These are phyloP conservation scores for Yamadazyma atlantica DNA, from an alignment of 1,139 yeast genomes.

Conservation along the genomic window DNA sequence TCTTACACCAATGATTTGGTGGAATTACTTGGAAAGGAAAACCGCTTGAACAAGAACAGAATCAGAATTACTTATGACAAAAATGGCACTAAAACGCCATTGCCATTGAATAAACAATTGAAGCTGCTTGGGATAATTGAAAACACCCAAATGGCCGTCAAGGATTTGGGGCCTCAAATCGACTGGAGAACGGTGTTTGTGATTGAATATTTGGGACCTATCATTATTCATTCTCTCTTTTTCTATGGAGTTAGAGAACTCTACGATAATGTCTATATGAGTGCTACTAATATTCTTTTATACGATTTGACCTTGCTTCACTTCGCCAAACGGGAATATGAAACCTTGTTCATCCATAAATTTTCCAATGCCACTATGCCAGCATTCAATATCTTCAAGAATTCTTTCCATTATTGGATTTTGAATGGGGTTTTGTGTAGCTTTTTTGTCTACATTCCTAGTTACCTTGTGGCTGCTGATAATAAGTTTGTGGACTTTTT, in stretches of 20 bases:
- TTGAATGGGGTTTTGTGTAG: conserved; percentile 76
- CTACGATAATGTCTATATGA: conserved; percentile 8
- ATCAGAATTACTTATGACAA: conserved; percentile 38
- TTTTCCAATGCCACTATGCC: conserved; percentile 96
- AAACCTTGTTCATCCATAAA: conserved; percentile 78
- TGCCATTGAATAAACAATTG: conserved; percentile 31
- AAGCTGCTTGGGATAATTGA: conserved; percentile 30
- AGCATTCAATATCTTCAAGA: conserved; percentile 77
- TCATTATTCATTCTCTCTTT: conserved; percentile 71
- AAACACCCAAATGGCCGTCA: conserved; percentile 43
- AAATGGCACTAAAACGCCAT: conserved; percentile 33
- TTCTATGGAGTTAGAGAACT: conserved; percentile 34
- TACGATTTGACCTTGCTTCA: conserved; percentile 60
- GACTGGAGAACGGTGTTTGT: conserved; percentile 88
- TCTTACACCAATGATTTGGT: conserved; percentile 34
- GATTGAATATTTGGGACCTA: conserved; percentile 87
- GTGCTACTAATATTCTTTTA: conserved; percentile 14
- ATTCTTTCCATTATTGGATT: conserved; percentile 88
- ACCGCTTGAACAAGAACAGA: conserved; percentile 27
- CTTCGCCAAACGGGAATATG: conserved; percentile 83
- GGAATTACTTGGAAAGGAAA: conserved; percentile 41
- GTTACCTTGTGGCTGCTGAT: conserved; percentile 10
- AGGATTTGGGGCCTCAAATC: conserved; percentile 92
- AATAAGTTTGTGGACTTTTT: conserved; percentile 7
- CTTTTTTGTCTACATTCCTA: conserved; percentile 68